Conservation (phyloP, 2,329 filamentous ascomycete species). For the Epichloe gansuensis region DNA sequence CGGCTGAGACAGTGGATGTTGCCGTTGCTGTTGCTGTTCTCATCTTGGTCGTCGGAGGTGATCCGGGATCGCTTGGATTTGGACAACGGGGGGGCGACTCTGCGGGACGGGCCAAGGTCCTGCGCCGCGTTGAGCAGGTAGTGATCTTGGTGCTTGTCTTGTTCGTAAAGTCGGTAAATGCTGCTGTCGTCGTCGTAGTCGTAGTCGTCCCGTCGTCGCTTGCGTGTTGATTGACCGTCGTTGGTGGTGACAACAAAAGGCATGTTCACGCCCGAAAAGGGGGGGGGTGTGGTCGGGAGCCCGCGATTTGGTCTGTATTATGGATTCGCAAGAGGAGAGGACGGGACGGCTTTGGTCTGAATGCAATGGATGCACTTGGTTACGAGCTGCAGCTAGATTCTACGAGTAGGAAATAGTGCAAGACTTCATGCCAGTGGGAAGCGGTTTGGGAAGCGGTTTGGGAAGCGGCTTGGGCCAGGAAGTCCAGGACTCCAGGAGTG, state of each 20-base stretch:
- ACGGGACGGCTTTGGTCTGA: too few relatives aligned
- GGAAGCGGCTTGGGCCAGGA: too few relatives aligned
- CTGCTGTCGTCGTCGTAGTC: conserved; percentile 15
- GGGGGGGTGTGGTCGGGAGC: too few relatives aligned
- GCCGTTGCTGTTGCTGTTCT: conserved; percentile 11
- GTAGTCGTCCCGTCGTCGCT: conserved; percentile 21
- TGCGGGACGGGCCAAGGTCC: conserved; percentile 14
- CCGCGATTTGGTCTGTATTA: too few relatives aligned
- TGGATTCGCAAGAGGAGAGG: too few relatives aligned
- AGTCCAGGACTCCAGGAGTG: neutral
- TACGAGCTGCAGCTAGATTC: too few relatives aligned
- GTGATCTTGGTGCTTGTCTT: conserved; percentile 15
- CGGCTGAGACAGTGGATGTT: conserved; percentile 12
- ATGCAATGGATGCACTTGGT: too few relatives aligned
- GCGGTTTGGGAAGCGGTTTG: neutral
- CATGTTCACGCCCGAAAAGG: conserved; percentile 13
- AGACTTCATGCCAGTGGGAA: neutral
- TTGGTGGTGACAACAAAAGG: conserved; percentile 19
- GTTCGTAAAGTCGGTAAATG: conserved; percentile 14
- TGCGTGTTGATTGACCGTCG: conserved; percentile 18
- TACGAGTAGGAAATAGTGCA: too few relatives aligned
- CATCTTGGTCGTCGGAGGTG: conserved; percentile 12
- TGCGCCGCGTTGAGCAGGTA: conserved; percentile 16
- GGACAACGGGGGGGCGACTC: conserved; percentile 16
- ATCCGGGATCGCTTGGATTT: conserved; percentile 18